Conservation (phyloP, 768 basidiomycete genomes). For the Tricholoma matsutake region DNA sequence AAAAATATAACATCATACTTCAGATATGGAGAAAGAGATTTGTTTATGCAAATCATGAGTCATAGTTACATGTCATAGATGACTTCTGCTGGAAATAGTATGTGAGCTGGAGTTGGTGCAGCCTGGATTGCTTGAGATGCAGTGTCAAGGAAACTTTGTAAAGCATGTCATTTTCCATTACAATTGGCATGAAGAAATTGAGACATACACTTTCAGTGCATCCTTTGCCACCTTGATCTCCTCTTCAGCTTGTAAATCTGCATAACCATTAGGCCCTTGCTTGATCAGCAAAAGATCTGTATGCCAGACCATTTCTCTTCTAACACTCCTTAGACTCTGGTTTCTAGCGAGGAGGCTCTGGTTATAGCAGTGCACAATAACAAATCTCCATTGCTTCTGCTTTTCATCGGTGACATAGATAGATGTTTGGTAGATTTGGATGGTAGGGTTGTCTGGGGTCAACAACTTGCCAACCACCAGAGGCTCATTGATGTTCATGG, state of each 20-base stretch:
- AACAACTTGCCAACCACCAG: too few species aligned
- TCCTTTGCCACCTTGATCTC: not conserved
- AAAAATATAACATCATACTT: too few species aligned
- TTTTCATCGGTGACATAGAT: too few species aligned
- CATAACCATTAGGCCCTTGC: not conserved
- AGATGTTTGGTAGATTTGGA: too few species aligned
- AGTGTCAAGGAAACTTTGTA: not conserved
- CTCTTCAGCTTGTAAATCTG: not conserved
- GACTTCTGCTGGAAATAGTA: too few species aligned
- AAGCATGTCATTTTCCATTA: not conserved
- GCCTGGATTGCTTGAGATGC: not conserved
- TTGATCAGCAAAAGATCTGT: too few species aligned
- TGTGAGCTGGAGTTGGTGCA: not conserved
- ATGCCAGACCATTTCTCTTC: not conserved
- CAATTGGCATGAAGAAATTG: not conserved
- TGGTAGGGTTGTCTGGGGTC: too few species aligned
- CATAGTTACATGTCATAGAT: too few species aligned
- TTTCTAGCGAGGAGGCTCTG: not conserved
- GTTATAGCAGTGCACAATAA: not conserved
- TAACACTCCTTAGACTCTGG: not conserved
- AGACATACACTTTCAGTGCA: not conserved
- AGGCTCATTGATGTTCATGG: too few species aligned
- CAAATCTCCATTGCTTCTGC: not conserved
- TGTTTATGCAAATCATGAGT: too few species aligned
- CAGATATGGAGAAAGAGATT: too few species aligned